phyloP scores from a whole-genome alignment of 441 rosid species.

The Pelargonium australe region DNA sequence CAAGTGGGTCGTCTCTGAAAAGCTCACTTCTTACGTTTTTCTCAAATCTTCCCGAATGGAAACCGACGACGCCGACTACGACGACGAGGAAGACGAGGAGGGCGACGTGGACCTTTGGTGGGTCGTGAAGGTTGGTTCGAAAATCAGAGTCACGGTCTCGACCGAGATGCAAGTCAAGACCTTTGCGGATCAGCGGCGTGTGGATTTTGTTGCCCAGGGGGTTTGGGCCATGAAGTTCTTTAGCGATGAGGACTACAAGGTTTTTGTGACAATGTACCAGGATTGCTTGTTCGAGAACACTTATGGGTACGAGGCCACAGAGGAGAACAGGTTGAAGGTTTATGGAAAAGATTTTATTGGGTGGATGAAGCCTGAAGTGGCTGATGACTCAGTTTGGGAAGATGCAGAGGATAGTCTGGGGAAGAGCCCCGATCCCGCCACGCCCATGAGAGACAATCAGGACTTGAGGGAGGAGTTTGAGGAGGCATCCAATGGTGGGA shows the following conservation, averaged over 20 bases:
- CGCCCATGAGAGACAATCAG: constrained; percentile 50
- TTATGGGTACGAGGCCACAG: constrained; percentile 66
- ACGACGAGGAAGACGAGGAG: constrained; percentile 42
- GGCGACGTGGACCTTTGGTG: constrained; percentile 47
- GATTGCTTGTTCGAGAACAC: constrained; percentile 85
- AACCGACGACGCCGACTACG: constrained; percentile 28
- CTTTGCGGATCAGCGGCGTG: constrained; percentile 65
- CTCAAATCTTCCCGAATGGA: constrained; percentile 39
- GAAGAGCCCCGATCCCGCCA: constrained; percentile 51
- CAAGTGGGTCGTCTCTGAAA: constrained; percentile 82
- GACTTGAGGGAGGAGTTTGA: constrained; percentile 86
- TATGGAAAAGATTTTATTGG: constrained; percentile 89
- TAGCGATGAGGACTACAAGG: constrained; percentile 44
- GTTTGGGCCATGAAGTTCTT: constrained; percentile 86
- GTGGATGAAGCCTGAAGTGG: constrained; percentile 84
- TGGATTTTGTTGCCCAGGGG: constrained; percentile 78
- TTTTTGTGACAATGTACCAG: constrained; percentile 42
- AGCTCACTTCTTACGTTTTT: constrained; percentile 51
- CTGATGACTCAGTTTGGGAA: constrained; percentile 97
- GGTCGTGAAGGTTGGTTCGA: constrained; percentile 64
- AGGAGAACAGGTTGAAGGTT: constrained; percentile 63
- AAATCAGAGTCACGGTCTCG: constrained; percentile 54
- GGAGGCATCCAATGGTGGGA: constrained; percentile 80
- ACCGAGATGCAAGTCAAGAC: constrained; percentile 69
- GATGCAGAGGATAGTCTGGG: constrained; percentile 71